These are phyloP conservation scores for Mycosarcoma mackinlayi DNA, from an alignment of 1,284 basidiomycete genomes.

Conservation along the genomic window DNA sequence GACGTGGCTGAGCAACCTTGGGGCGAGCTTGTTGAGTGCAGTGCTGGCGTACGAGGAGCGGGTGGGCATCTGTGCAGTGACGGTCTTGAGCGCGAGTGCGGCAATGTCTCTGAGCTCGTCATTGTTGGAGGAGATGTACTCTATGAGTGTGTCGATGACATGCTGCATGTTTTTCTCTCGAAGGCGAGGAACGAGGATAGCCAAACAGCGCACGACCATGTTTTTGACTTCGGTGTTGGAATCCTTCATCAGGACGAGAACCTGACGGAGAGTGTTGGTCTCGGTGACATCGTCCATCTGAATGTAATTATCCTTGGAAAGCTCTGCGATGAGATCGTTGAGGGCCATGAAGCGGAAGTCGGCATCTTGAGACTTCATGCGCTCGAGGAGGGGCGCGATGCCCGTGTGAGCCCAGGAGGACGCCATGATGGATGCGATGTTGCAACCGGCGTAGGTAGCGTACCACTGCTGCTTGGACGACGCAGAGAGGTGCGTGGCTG, in stretches of 20 bases:
- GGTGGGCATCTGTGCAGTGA: slow-evolving; percentile 85
- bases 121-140: slow-evolving; percentile 83
- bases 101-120: slow-evolving; percentile 93
- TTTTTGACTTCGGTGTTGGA: slow-evolving; percentile 98
- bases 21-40: slow-evolving; percentile 84
- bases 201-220: slow-evolving; percentile 80
- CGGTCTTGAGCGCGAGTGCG: slow-evolving; percentile 90
- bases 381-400: slow-evolving; percentile 58
- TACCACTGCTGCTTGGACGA: too few species aligned
- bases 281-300: slow-evolving; percentile 71
- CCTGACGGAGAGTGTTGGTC: slow-evolving; percentile 81
- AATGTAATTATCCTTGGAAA: slow-evolving; percentile 47
- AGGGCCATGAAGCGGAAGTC: slow-evolving; percentile 67
- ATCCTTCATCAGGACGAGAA: slow-evolving; percentile 86
- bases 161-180: slow-evolving; percentile 82
- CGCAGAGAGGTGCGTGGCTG: too few species aligned
- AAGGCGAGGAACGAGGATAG: slow-evolving; percentile 86
- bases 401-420: slow-evolving; percentile 44
- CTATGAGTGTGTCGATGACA: slow-evolving; percentile 86
- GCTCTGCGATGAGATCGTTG: slow-evolving; percentile 59
- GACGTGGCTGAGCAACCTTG: slow-evolving; percentile 80
- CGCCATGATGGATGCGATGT: slow-evolving; percentile 25
- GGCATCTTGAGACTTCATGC: slow-evolving; percentile 65
- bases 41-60: slow-evolving; percentile 81
- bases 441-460: neutral